Evolutionary conservation across 495 filamentous ascomycete species (phyloP).

Genomic region (Podospora pseudoanserina): DNA sequence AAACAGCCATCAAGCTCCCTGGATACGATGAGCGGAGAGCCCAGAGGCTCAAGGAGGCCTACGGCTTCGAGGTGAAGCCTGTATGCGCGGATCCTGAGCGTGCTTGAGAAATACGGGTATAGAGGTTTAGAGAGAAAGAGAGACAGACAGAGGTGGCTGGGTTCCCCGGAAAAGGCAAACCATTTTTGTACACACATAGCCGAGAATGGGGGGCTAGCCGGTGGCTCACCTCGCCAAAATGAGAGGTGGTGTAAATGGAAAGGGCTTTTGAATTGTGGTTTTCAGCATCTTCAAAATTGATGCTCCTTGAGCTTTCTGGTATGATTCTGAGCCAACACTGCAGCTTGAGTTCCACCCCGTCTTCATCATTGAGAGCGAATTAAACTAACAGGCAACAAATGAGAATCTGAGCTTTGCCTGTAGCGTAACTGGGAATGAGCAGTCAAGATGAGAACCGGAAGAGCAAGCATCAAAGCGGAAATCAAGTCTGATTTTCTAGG

Average conservation of each 20-base stretch:
- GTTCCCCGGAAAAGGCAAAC: neutral
- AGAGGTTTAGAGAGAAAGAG: neutral
- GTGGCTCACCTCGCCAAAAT: constrained; percentile 26
- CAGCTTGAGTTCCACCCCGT: no score
- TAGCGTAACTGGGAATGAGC: no score
- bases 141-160: neutral
- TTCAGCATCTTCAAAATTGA: neutral
- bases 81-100: constrained; percentile 40
- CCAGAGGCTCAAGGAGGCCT: constrained; percentile 81
- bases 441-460: no score
- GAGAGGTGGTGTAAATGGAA: constrained; percentile 11
- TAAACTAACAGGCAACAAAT: no score
- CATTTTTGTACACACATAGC: constrained; percentile 21
- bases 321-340: no score
- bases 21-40: constrained; percentile 85
- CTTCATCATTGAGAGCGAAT: no score
- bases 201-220: constrained; percentile 16
- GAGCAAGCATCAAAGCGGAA: neutral
- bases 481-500: neutral
- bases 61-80: constrained; percentile 78
- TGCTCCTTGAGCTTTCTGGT: no score
- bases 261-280: neutral
- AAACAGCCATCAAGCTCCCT: constrained; percentile 71
- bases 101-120: constrained; percentile 11
- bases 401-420: no score